phyloP scores from a whole-genome alignment of 2,329 filamentous ascomycete genomes.

The Sordariomycetes sp. region DNA sequence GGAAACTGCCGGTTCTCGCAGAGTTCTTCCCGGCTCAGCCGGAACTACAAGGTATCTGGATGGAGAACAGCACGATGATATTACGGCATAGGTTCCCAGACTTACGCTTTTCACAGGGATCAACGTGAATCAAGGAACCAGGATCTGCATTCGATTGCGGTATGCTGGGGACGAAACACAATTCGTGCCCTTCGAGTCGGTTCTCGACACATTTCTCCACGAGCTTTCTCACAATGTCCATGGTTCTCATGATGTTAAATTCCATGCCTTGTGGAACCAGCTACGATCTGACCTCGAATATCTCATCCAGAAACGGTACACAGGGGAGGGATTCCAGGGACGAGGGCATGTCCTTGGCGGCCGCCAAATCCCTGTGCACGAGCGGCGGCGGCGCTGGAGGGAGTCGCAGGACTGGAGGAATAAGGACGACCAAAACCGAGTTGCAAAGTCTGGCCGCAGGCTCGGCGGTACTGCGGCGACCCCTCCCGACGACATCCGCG shows the following conservation, averaged over 20 bases:
- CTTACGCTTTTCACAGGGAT: slow-evolving; percentile 33
- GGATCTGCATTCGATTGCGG: slow-evolving; percentile 72
- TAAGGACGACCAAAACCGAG: not conserved
- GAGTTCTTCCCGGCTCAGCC: slow-evolving; percentile 73
- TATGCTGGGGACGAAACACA: slow-evolving; percentile 60
- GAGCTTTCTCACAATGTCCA: slow-evolving; percentile 82
- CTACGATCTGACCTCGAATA: slow-evolving; percentile 74
- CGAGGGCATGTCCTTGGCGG: slow-evolving; percentile 64
- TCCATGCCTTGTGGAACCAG: slow-evolving; percentile 80
- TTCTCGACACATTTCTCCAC: slow-evolving; percentile 87
- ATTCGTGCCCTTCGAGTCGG: slow-evolving; percentile 68
- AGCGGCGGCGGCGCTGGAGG: slow-evolving; percentile 62
- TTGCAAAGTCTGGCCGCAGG: slow-evolving; percentile 2
- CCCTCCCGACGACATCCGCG: slow-evolving; percentile 1
- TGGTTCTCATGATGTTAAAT: slow-evolving; percentile 70
- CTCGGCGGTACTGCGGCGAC: slow-evolving; percentile 1
- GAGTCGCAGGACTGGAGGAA: slow-evolving; percentile 42
- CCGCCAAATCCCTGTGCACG: slow-evolving; percentile 47
- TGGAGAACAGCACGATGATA: not conserved
- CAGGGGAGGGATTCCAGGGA: slow-evolving; percentile 76
- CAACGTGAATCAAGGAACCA: slow-evolving; percentile 64
- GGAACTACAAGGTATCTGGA: slow-evolving; percentile 55
- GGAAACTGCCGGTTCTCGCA: slow-evolving; percentile 64
- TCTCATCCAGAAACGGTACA: slow-evolving; percentile 69
- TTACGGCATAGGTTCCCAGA: not conserved